Evolutionary conservation across 2,329 filamentous ascomycete genomes (phyloP).

Genomic region (Hymenotorrendiella dingleyae): DNA sequence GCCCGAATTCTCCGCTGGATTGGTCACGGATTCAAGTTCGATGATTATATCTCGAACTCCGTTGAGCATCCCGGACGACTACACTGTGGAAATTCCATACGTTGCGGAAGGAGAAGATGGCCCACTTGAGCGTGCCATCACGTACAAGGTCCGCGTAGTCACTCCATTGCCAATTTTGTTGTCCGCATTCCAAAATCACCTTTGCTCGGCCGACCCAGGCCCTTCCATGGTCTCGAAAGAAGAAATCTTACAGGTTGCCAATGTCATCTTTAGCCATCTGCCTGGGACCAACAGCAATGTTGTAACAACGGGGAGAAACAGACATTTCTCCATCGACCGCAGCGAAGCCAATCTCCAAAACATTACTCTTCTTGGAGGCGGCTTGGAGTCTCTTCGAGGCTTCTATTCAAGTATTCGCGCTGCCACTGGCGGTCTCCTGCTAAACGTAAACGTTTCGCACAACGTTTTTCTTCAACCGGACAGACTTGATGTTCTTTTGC

Average conservation of each 20-base stretch:
- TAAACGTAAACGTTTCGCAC: slow-evolving; percentile 59
- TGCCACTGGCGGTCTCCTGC: slow-evolving; percentile 48
- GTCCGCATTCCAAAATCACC: slow-evolving; percentile 16
- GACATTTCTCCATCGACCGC: slow-evolving; percentile 40
- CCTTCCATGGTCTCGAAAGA: slow-evolving; percentile 32
- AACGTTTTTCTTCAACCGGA: slow-evolving; percentile 50
- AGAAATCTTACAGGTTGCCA: slow-evolving; percentile 51
- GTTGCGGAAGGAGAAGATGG: slow-evolving; percentile 26
- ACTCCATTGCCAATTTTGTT: slow-evolving; percentile 18
- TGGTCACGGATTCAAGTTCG: slow-evolving; percentile 26
- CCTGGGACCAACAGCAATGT: slow-evolving; percentile 31
- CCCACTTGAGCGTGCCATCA: slow-evolving; percentile 11
- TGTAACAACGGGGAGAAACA: slow-evolving; percentile 45
- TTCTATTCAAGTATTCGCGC: slow-evolving; percentile 58
- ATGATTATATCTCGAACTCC: slow-evolving; percentile 22
- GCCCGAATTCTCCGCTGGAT: slow-evolving; percentile 21
- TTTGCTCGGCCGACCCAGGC: slow-evolving; percentile 12
- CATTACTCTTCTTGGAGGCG: slow-evolving; percentile 38
- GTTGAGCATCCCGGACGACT: slow-evolving; percentile 15
- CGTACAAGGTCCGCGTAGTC: slow-evolving; percentile 19
- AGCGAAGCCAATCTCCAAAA: slow-evolving; percentile 20
- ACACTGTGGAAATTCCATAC: slow-evolving; percentile 18
- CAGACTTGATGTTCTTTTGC: slow-evolving; percentile 35
- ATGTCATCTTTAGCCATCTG: slow-evolving; percentile 50
- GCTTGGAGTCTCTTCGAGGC: slow-evolving; percentile 52